phyloP scores from a whole-genome alignment of 83 land plant species.

The Diphasiastrum complanatum region DNA sequence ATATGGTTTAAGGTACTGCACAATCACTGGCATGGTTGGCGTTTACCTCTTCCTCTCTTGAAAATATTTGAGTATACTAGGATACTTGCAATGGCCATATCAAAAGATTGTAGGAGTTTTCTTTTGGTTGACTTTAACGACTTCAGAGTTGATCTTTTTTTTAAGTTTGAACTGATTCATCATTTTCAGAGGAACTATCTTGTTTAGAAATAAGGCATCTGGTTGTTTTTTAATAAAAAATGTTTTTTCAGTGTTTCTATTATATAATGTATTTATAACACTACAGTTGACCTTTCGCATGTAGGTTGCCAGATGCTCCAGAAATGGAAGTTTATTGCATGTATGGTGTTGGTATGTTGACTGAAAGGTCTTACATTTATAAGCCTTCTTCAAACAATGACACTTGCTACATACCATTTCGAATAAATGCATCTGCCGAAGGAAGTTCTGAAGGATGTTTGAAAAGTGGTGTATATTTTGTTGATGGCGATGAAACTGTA shows the following conservation, averaged over 20 bases:
- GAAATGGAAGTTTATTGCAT: conserved; percentile 74
- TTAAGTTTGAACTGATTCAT: too few relatives aligned
- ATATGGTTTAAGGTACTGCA: too few relatives aligned
- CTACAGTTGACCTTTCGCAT: too few relatives aligned
- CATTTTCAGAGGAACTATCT: too few relatives aligned
- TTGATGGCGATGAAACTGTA: conserved; percentile 83
- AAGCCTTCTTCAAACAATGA: conserved; percentile 45
- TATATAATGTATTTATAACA: conserved; percentile 4
- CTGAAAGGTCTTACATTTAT: conserved; percentile 72
- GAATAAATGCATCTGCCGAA: conserved; percentile 58
- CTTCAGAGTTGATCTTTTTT: too few relatives aligned
- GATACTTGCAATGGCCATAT: too few relatives aligned
- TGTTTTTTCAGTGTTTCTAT: background rate
- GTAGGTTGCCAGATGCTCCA: conserved; percentile 81
- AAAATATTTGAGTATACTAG: too few relatives aligned
- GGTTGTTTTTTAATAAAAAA: background rate
- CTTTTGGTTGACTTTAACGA: too few relatives aligned
- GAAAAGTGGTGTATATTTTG: conserved; percentile 63
- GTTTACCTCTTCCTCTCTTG: too few relatives aligned
- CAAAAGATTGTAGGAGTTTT: too few relatives aligned
- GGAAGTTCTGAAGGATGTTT: conserved; percentile 50
- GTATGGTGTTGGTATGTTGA: conserved; percentile 82
- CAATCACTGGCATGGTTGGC: too few relatives aligned
- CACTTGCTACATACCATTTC: conserved; percentile 66
- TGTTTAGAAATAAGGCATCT: background rate